Conservation (phyloP, 768 basidiomycete genomes). For the Boletus rufocinnamomeus region DNA sequence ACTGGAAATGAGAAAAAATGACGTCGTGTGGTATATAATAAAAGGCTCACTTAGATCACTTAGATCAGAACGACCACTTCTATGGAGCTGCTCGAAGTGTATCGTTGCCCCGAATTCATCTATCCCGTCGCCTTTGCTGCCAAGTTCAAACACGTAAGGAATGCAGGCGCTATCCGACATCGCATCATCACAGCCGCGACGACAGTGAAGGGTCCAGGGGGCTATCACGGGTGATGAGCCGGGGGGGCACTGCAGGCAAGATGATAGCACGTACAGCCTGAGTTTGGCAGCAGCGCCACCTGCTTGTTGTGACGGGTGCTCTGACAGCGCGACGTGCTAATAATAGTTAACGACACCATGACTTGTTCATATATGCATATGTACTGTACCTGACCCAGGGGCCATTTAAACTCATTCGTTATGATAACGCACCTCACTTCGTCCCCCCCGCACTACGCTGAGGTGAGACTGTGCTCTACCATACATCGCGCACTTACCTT, state of each 20-base stretch:
- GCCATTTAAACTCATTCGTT: neutral
- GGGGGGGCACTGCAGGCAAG: too few species aligned
- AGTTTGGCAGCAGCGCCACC: too few species aligned
- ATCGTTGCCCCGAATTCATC: constrained; percentile 55
- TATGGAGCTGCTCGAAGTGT: constrained; percentile 52
- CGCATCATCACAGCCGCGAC: constrained; percentile 74
- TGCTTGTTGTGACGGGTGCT: too few species aligned
- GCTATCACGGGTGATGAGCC: too few species aligned
- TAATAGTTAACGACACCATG: too few species aligned
- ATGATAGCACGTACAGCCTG: too few species aligned
- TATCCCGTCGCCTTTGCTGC: constrained; percentile 54
- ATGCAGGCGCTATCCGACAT: constrained; percentile 58
- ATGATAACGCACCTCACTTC: neutral
- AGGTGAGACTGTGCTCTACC: neutral
- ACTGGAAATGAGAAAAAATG: neutral
- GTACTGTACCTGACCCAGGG: too few species aligned
- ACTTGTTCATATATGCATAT: too few species aligned
- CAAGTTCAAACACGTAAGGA: constrained; percentile 66
- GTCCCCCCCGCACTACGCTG: neutral
- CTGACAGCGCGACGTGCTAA: too few species aligned
- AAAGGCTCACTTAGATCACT: neutral
- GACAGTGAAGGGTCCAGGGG: constrained; percentile 50
- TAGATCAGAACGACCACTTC: constrained; percentile 10
- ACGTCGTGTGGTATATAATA: neutral
- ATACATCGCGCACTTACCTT: neutral